Conservation (phyloP, 1,139 yeast species). For the Sugiyamaella grinbergsii region DNA sequence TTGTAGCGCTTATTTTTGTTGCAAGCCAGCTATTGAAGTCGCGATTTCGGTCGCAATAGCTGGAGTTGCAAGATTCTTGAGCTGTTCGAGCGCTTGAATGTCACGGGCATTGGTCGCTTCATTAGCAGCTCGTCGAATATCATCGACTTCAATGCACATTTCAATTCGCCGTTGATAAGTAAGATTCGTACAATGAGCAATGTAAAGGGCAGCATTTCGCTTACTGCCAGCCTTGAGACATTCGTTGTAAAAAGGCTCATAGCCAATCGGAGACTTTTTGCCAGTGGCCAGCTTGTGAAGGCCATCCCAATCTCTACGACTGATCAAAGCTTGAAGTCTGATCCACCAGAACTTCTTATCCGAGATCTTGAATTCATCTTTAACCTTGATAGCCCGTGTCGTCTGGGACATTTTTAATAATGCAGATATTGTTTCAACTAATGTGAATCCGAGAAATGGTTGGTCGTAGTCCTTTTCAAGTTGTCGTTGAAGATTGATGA, state of each 20-base stretch:
- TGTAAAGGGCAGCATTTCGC: conserved; percentile 47
- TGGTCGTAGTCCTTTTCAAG: conserved; percentile 58
- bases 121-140: conserved; percentile 56
- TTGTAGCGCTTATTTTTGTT: conserved; percentile 6
- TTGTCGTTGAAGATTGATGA: conserved; percentile 55
- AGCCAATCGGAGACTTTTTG: conserved; percentile 73
- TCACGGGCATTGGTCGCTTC: conserved; percentile 65
- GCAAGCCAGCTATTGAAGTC: conserved; percentile 19
- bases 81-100: conserved; percentile 45
- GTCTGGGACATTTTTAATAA: conserved; percentile 62
- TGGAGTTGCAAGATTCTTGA: conserved; percentile 43
- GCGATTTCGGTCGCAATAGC: conserved; percentile 39
- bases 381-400: conserved; percentile 57
- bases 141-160: conserved; percentile 56
- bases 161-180: conserved; percentile 50
- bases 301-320: conserved; percentile 61
- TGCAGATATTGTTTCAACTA: conserved; percentile 56
- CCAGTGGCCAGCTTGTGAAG: conserved; percentile 52
- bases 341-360: conserved; percentile 67
- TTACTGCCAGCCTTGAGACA: conserved; percentile 54
- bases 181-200: conserved; percentile 43
- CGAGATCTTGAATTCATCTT: conserved; percentile 62
- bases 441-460: conserved; percentile 57
- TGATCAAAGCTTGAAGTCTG: conserved; percentile 57
- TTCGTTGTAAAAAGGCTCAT: conserved; percentile 60